These are phyloP conservation scores for Trichoderma hamatum DNA, from an alignment of 2,329 filamentous ascomycete genomes.

Conservation along the genomic window DNA sequence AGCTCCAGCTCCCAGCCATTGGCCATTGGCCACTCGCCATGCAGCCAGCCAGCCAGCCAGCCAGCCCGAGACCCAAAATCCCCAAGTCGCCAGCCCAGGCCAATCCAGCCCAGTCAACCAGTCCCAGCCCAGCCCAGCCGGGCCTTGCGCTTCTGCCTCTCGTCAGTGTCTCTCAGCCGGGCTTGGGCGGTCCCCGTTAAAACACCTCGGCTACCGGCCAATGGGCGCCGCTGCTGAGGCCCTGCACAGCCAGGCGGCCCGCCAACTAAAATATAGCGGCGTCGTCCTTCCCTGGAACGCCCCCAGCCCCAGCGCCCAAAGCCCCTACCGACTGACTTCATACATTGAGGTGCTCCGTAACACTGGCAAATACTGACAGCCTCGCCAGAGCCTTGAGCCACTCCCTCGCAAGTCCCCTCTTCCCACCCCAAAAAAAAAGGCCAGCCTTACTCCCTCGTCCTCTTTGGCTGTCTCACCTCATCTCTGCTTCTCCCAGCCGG, in stretches of 20 bases:
- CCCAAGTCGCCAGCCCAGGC: background rate
- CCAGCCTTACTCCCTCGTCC: constrained; percentile 33
- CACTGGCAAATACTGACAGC: constrained; percentile 22
- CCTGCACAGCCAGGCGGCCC: constrained; percentile 28
- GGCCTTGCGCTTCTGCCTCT: background rate
- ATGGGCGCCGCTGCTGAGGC: constrained; percentile 31
- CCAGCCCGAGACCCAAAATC: background rate
- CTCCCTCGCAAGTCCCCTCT: constrained; percentile 2
- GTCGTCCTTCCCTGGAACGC: constrained; percentile 8
- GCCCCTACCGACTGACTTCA: constrained; percentile 3
- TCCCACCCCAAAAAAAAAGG: background rate
- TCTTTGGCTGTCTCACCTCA: constrained; percentile 31
- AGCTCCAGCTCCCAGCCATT: background rate
- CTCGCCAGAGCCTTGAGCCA: constrained; percentile 24
- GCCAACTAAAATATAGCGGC: constrained; percentile 26
- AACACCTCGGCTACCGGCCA: constrained; percentile 36
- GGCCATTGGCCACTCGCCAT: no score
- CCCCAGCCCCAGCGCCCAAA: constrained; percentile 1
- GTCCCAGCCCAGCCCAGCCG: background rate
- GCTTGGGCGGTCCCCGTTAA: constrained; percentile 17
- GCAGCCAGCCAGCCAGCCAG: background rate
- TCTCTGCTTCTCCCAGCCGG: constrained; percentile 13
- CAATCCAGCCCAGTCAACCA: background rate
- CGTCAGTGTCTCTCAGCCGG: constrained; percentile 5
- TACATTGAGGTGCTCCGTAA: background rate